These are phyloP conservation scores for Arthroderma sp. DNA, from an alignment of 2,329 filamentous ascomycete species.

Conservation along the genomic window DNA sequence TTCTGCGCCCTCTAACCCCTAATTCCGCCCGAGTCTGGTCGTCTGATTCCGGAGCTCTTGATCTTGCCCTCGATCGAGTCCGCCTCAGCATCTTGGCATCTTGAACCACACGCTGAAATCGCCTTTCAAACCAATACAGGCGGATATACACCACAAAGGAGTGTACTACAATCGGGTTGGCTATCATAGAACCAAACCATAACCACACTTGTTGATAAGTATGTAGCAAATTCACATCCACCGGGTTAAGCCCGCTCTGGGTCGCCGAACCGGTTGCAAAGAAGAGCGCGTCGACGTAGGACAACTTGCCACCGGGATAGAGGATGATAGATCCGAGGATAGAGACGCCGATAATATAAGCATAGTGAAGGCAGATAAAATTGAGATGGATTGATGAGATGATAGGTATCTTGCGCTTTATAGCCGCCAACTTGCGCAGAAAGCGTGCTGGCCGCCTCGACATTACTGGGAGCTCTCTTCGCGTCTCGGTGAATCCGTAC, in stretches of 20 bases:
- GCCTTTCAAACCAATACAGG: conserved; percentile 95
- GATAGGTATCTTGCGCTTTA: conserved; percentile 25
- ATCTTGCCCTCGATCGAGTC: conserved; percentile 40
- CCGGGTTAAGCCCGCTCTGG: conserved; percentile 82
- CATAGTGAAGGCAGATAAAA: conserved; percentile 42
- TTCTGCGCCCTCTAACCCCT: conserved; percentile 25
- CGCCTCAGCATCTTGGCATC: conserved; percentile 56
- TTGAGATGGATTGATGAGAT: conserved; percentile 28
- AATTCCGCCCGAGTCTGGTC: conserved; percentile 26
- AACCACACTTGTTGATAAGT: conserved; percentile 63
- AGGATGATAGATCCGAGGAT: conserved; percentile 67
- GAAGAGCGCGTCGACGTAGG: conserved; percentile 80
- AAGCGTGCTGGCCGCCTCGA: too few relatives aligned
- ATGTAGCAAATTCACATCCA: conserved; percentile 50
- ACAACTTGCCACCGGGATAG: conserved; percentile 49
- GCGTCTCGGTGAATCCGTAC: too few relatives aligned
- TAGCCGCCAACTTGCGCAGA: neutral
- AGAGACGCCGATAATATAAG: conserved; percentile 63
- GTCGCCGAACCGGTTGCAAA: conserved; percentile 76
- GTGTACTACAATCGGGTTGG: conserved; percentile 75
- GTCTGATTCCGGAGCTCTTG: conserved; percentile 29
- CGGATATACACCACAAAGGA: conserved; percentile 80
- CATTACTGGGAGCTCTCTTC: too few relatives aligned
- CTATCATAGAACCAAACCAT: conserved; percentile 57
- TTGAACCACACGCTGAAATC: conserved; percentile 70